A percentile compares a stretch with the other conserved stretches of the same genome.
phyloP scores from a whole-genome alignment of 192 early-diverging fungal genomes.

The Coemansia sp. region DNA sequence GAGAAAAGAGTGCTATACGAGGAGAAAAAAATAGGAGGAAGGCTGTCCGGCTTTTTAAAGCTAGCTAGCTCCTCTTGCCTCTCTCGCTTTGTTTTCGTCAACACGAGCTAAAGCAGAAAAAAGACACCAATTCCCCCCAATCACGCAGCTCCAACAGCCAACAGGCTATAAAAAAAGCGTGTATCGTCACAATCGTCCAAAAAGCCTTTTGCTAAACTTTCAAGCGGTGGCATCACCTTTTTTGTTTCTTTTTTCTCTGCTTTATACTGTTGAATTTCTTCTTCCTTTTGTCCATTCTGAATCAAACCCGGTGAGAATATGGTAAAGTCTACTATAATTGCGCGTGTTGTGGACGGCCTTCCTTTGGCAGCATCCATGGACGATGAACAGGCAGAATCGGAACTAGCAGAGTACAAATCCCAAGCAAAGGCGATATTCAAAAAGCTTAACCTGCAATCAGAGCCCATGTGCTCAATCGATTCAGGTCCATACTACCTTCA shows the following conservation, averaged over 20 bases:
- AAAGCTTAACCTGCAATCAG: conserved; percentile 79
- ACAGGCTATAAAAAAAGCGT: background rate
- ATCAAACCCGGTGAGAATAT: conserved; percentile 45
- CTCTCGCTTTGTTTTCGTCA: background rate
- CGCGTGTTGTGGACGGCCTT: conserved; percentile 88
- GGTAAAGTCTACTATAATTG: conserved; percentile 94
- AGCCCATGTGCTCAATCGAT: conserved; percentile 92
- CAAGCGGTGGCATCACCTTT: background rate
- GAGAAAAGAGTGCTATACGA: background rate
- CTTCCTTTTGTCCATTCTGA: background rate
- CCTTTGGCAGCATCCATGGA: conserved; percentile 95
- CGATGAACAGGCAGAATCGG: conserved; percentile 77
- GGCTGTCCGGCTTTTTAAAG: no score
- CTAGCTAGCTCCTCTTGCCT: background rate
- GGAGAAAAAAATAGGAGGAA: background rate
- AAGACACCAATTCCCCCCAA: background rate
- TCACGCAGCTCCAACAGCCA: background rate
- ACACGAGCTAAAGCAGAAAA: no score
- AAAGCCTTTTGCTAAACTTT: no score
- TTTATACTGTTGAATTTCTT: background rate
- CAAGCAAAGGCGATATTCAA: conserved; percentile 95
- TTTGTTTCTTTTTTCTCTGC: background rate
- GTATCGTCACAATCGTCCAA: no score
- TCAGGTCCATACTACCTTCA: conserved; percentile 87
- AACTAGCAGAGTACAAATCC: conserved; percentile 88